phyloP scores from a whole-genome alignment of 805 yeast species.

The Lipomyces yamadae region DNA sequence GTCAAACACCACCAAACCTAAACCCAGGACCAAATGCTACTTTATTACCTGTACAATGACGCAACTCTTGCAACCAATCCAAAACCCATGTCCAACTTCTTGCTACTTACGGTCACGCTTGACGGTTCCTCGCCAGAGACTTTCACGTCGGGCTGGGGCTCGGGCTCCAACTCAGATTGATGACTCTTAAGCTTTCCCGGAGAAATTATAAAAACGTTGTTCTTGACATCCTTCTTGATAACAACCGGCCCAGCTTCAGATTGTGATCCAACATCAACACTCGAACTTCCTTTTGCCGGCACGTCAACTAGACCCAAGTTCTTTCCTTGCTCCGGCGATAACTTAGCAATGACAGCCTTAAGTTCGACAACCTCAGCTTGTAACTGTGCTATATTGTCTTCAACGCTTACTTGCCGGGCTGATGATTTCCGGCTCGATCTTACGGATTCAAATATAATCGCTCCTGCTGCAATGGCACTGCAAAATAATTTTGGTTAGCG shows the following conservation, averaged over 20 bases:
- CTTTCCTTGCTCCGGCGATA: slow-evolving; percentile 20
- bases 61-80: not conserved
- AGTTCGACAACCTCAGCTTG: slow-evolving; percentile 72
- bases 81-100: not conserved
- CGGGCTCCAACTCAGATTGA: no score
- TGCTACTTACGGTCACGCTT: not conserved
- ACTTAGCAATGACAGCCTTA: slow-evolving; percentile 14
- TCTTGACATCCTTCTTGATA: not conserved
- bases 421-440: slow-evolving; percentile 69
- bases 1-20: not conserved
- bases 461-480: slow-evolving; percentile 71
- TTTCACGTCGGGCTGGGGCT: not conserved
- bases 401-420: slow-evolving; percentile 63
- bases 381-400: slow-evolving; percentile 71
- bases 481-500: not conserved
- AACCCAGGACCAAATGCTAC: not conserved
- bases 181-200: not conserved
- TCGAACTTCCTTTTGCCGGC: not conserved
- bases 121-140: no score
- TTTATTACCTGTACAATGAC: slow-evolving; percentile 3
- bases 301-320: not conserved
- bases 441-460: slow-evolving; percentile 71
- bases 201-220: not conserved
- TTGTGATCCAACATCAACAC: not conserved
- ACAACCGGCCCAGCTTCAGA: not conserved